Evolutionary conservation across 2,329 filamentous ascomycete genomes (phyloP).

Genomic region (Elsinoe australis): DNA sequence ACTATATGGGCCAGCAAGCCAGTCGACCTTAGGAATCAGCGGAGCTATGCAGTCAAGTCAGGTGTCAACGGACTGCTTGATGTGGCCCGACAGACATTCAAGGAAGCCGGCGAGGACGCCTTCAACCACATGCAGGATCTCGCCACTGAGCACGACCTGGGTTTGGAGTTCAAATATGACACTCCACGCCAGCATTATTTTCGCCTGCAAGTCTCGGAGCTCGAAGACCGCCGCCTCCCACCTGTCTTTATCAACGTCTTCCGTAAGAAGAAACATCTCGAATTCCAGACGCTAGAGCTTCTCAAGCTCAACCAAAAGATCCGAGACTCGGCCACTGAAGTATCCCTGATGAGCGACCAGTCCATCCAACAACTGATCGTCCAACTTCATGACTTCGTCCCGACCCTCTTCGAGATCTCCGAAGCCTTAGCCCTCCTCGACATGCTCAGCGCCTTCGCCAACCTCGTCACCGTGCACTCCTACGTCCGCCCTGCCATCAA

Average conservation of each 20-base stretch:
- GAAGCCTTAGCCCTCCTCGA: conserved; percentile 82
- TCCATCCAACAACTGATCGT: conserved; percentile 65
- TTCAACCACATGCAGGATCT: conserved; percentile 62
- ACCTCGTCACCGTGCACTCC: conserved; percentile 59
- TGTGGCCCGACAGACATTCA: conserved; percentile 80
- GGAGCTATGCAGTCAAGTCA: conserved; percentile 80
- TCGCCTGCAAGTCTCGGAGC: conserved; percentile 53
- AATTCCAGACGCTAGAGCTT: conserved; percentile 80
- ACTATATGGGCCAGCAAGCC: conserved; percentile 70
- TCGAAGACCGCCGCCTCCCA: conserved; percentile 55
- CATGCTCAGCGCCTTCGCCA: conserved; percentile 57
- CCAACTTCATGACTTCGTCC: conserved; percentile 63
- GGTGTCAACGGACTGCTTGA: conserved; percentile 77
- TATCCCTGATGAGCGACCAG: conserved; percentile 69
- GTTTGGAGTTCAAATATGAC: conserved; percentile 66
- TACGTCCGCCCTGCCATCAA: conserved; percentile 60
- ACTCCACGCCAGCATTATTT: conserved; percentile 73
- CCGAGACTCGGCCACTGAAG: conserved; percentile 72
- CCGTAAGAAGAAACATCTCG: conserved; percentile 64
- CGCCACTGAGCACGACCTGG: conserved; percentile 55
- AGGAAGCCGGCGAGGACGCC: conserved; percentile 75
- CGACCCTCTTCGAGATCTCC: conserved; percentile 71
- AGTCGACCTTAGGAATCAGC: conserved; percentile 79
- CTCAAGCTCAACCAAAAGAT: conserved; percentile 71
- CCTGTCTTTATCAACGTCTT: conserved; percentile 69